Conservation (phyloP, 2,329 filamentous ascomycete species). For the Calonectria multiphialidica region DNA sequence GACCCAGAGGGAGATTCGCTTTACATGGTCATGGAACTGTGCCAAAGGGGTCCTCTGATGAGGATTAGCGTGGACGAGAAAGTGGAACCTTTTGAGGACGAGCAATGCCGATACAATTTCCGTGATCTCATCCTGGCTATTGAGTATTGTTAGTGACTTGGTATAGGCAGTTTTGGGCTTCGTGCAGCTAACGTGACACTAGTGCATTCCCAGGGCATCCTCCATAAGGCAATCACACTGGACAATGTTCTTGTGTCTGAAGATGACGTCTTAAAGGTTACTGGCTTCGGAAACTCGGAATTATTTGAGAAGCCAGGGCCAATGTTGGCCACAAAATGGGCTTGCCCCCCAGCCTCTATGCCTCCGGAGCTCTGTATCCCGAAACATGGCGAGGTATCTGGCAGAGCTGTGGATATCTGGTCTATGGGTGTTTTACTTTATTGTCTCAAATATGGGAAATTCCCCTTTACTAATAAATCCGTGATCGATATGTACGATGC, state of each 20-base stretch:
- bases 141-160: slow-evolving; percentile 78
- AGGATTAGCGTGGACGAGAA: slow-evolving; percentile 89
- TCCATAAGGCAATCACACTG: slow-evolving; percentile 97
- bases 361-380: slow-evolving; percentile 88
- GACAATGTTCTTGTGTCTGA: slow-evolving; percentile 93
- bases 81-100: slow-evolving; percentile 84
- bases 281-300: slow-evolving; percentile 99
- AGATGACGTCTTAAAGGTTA: slow-evolving; percentile 95
- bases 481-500: slow-evolving; percentile 91
- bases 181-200: slow-evolving; percentile 5
- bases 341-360: slow-evolving; percentile 94
- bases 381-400: slow-evolving; percentile 88
- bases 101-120: slow-evolving; percentile 91
- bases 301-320: slow-evolving; percentile 91
- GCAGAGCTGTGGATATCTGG: slow-evolving; percentile 95
- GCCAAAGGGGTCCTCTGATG: slow-evolving; percentile 98
- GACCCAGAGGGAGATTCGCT: slow-evolving; percentile 95
- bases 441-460: slow-evolving; percentile 87
- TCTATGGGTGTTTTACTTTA: slow-evolving; percentile 97
- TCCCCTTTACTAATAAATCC: slow-evolving; percentile 85
- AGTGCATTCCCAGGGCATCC: slow-evolving; percentile 84
- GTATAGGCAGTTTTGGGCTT: too few relatives aligned
- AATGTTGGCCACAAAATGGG: slow-evolving; percentile 94
- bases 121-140: slow-evolving; percentile 94
- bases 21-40: slow-evolving; percentile 99